These are phyloP conservation scores for Sistotremastrum niveocremeum DNA, from an alignment of 768 basidiomycete species.

Conservation along the genomic window DNA sequence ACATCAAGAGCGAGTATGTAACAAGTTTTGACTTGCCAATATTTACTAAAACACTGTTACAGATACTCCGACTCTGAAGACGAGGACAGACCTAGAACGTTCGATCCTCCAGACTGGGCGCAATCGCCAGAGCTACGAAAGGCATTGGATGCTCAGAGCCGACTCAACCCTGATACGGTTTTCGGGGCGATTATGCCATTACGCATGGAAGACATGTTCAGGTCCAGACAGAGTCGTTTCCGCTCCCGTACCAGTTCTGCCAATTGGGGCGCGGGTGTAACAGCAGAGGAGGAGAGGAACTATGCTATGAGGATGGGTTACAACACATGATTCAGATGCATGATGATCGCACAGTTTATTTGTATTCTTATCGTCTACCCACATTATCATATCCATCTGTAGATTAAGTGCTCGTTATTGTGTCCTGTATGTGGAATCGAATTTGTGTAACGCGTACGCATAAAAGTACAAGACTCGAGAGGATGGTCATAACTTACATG, in stretches of 20 bases:
- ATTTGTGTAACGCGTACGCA: too few species aligned
- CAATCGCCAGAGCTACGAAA: constrained; percentile 77
- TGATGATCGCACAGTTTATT: too few species aligned
- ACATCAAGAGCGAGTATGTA: constrained; percentile 75
- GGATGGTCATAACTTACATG: too few species aligned
- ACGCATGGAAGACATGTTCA: constrained; percentile 90
- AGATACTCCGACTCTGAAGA: constrained; percentile 91
- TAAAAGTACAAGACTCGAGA: too few species aligned
- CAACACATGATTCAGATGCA: constrained; percentile 10
- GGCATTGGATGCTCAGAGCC: constrained; percentile 70
- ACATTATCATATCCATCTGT: too few species aligned
- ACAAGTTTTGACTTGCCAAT: background rate
- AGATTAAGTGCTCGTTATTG: too few species aligned
- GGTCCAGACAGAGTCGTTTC: constrained; percentile 63
- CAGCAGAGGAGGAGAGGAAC: constrained; percentile 68
- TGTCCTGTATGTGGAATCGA: too few species aligned
- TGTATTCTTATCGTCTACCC: too few species aligned
- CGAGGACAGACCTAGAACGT: constrained; percentile 62
- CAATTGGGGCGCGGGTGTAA: constrained; percentile 90
- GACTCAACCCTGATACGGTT: constrained; percentile 81
- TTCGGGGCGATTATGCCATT: constrained; percentile 83
- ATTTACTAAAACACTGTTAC: background rate
- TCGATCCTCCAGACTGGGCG: constrained; percentile 76
- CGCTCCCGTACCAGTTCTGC: constrained; percentile 86
- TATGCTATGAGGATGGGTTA: constrained; percentile 91